Conservation (phyloP, 805 yeast species). For the Cyberlindnera sargentensis region DNA sequence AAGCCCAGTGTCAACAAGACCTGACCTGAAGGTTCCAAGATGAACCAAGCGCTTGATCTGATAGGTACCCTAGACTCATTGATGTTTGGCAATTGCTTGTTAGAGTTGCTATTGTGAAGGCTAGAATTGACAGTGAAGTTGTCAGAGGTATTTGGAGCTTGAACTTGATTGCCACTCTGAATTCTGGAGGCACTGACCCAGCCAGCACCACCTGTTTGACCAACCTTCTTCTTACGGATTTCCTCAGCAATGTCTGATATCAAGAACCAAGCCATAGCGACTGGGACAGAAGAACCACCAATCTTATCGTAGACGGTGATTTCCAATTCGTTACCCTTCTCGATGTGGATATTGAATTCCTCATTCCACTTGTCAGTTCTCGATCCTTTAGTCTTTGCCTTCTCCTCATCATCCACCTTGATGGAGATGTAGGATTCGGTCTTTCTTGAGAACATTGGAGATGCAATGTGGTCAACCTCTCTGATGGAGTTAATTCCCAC, state of each 20-base stretch:
- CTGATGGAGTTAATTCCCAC: conserved; percentile 71
- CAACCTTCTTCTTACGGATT: conserved; percentile 82
- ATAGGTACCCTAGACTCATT: conserved; percentile 24
- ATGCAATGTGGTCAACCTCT: conserved; percentile 88
- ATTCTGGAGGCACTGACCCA: conserved; percentile 82
- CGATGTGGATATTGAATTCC: conserved; percentile 71
- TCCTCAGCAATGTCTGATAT: conserved; percentile 92
- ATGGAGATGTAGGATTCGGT: conserved; percentile 75
- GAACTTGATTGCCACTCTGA: conserved; percentile 16
- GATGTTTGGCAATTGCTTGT: neutral
- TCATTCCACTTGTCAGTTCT: conserved; percentile 81
- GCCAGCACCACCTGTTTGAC: conserved; percentile 68
- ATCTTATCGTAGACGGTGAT: conserved; percentile 77
- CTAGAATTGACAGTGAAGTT: conserved; percentile 18
- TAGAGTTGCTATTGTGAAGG: conserved; percentile 1
- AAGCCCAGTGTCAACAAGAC: conserved; percentile 72
- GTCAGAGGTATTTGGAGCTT: conserved; percentile 18
- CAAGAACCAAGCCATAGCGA: conserved; percentile 87
- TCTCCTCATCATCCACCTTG: conserved; percentile 83
- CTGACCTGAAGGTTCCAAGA: conserved; percentile 92
- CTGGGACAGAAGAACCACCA: conserved; percentile 63
- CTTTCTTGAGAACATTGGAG: conserved; percentile 68
- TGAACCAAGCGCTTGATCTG: conserved; percentile 75
- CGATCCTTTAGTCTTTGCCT: conserved; percentile 67
- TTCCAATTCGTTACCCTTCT: conserved; percentile 88